Evolutionary conservation across 2,329 filamentous ascomycete genomes (phyloP), one percentile per base, ranked within the genome.

Genomic region (Aspergillus tanneri): DNA sequence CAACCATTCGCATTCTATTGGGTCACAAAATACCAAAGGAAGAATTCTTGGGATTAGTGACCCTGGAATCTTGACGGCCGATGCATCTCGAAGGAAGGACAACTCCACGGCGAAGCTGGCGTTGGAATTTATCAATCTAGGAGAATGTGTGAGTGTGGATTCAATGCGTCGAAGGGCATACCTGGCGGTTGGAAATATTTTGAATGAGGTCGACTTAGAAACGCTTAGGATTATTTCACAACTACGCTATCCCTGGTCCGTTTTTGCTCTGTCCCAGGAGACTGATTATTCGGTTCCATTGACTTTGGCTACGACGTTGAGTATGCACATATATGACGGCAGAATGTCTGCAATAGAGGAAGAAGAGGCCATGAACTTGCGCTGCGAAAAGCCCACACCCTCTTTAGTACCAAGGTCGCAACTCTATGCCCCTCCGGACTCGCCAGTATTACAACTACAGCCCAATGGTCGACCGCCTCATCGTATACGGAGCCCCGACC

Each of bases 131-230:
- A 62, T 56, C 68, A 78, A 49, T 35, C 83, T 90, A 0, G 87
- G 88, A 0, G 90, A 96, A 65, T 90, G 87, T 61, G 86, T 96
- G 36, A 90, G 85, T 61, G 80, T 96, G 39, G 85, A 95, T 70
- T 87, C 80, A 59, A 67, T 75, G 36, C 75, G 76, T 27, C 77
- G 84, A 59, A 80, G 80, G 60, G 90, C 85, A 10, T 95, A 89
- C 67, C 85, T 96, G 68, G 89, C 89, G 2, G 83, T 93, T 9
- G 85, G 88, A 46, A 86, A 85, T 62, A 75, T 82, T 30, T 78
- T 96, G 4, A 84, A 90, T 43, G 89, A 95, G 64, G 81, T 96
- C 18, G 90, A 96, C 65, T 77, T 96, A 38, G 76, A 81, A 50
- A 88, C 86, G 0, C 71, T 96, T 9, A 77, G 83, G 43, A 75